Conservation (phyloP, 2,329 filamentous ascomycete species). For the Microsporum canis region DNA sequence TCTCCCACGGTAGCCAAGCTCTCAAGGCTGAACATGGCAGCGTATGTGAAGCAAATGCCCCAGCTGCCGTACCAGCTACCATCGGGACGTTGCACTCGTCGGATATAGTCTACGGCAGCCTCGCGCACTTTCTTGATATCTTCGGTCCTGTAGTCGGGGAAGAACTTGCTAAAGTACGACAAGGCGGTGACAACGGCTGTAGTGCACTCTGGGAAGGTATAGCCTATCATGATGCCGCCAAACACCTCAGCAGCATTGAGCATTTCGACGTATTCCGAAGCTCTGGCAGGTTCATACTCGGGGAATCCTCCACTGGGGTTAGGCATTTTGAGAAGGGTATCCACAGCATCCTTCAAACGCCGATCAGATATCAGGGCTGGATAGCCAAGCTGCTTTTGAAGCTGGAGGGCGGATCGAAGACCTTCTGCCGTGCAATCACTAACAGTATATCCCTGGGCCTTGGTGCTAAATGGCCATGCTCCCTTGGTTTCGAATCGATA, state of each 20-base stretch:
- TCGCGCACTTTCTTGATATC: slow-evolving; percentile 66
- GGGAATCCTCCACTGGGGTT: slow-evolving; percentile 77
- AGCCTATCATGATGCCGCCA: slow-evolving; percentile 94
- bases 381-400: slow-evolving; percentile 69
- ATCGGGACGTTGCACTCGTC: slow-evolving; percentile 61
- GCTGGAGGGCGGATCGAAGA: slow-evolving; percentile 70
- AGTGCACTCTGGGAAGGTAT: slow-evolving; percentile 96
- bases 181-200: slow-evolving; percentile 86
- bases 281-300: slow-evolving; percentile 77
- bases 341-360: slow-evolving; percentile 75
- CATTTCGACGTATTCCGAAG: slow-evolving; percentile 64
- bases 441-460: slow-evolving; percentile 85
- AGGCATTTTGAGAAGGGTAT: slow-evolving; percentile 84
- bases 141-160: slow-evolving; percentile 63
- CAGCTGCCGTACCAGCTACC: slow-evolving; percentile 97
- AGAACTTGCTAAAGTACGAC: slow-evolving; percentile 67
- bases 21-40: slow-evolving; percentile 90
- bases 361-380: slow-evolving; percentile 62
- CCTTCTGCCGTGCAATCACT: slow-evolving; percentile 91
- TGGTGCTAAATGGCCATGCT: slow-evolving; percentile 91
- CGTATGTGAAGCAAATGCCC: slow-evolving; percentile 98
- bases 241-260: slow-evolving; percentile 96
- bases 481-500: slow-evolving; percentile 89
- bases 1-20: slow-evolving; percentile 72
- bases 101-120: slow-evolving; percentile 71